Conservation (phyloP, 768 basidiomycete species). For the Crucibulum laeve region DNA sequence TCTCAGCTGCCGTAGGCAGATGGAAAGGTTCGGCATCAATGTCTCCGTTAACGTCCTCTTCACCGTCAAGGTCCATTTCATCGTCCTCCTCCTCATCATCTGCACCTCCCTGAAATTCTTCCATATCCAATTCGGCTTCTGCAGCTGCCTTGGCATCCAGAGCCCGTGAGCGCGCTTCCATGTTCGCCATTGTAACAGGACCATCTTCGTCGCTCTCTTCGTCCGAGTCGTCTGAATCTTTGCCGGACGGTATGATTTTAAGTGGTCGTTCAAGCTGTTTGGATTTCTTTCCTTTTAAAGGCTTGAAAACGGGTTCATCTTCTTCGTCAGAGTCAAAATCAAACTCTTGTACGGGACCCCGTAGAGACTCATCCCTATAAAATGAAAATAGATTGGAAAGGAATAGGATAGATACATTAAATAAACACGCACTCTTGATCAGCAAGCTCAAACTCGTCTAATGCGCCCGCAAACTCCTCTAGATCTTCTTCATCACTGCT, state of each 20-base stretch:
- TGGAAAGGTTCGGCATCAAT: slow-evolving; percentile 48
- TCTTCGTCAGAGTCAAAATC: slow-evolving; percentile 60
- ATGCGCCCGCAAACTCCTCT: slow-evolving; percentile 34
- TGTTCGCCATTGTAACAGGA: slow-evolving; percentile 71
- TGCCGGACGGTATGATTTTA: slow-evolving; percentile 47
- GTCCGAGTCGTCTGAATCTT: slow-evolving; percentile 33
- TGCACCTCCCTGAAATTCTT: slow-evolving; percentile 59
- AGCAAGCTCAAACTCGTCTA: slow-evolving; percentile 48
- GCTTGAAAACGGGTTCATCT: slow-evolving; percentile 24
- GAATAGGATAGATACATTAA: background rate
- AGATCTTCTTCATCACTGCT: slow-evolving; percentile 37
- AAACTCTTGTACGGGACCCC: slow-evolving; percentile 52
- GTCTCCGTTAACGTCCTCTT: slow-evolving; percentile 32
- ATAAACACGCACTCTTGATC: slow-evolving; percentile 35
- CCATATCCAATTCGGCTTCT: slow-evolving; percentile 65
- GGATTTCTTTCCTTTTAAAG: slow-evolving; percentile 43
- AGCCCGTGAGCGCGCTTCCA: slow-evolving; percentile 77
- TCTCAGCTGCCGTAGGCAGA: slow-evolving; percentile 67
- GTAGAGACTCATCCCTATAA: slow-evolving; percentile 45
- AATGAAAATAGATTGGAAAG: slow-evolving; percentile 3
- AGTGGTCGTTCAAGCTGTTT: slow-evolving; percentile 44
- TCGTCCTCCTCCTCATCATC: slow-evolving; percentile 39
- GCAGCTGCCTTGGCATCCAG: slow-evolving; percentile 63
- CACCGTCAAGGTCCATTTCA: slow-evolving; percentile 44
- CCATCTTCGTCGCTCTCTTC: slow-evolving; percentile 45